Conservation (phyloP, 192 early-diverging fungal genomes). For the Funneliformis mosseae region DNA sequence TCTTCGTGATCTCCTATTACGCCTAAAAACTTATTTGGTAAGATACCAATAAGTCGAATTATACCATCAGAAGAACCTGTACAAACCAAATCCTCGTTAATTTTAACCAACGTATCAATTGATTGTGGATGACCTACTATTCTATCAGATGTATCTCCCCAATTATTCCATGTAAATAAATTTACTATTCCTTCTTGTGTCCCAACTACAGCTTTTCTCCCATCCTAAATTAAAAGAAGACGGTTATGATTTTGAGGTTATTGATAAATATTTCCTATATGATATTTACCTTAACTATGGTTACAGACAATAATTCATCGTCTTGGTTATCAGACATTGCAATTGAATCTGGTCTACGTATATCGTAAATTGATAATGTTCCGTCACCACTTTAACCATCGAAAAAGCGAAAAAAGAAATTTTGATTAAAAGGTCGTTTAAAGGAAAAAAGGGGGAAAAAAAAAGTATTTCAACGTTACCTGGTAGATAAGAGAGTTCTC, state of each 20-base stretch:
- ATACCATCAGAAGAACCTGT: conserved; percentile 96
- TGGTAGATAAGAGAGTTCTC: conserved; percentile 78
- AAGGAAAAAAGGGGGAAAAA: background rate
- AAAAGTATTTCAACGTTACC: conserved; percentile 39
- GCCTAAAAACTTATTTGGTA: conserved; percentile 92
- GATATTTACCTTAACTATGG: conserved; percentile 61
- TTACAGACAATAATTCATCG: conserved; percentile 89
- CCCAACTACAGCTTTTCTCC: conserved; percentile 86
- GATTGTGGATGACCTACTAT: conserved; percentile 93
- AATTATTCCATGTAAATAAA: conserved; percentile 88
- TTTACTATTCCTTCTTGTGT: conserved; percentile 87
- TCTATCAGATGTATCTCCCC: conserved; percentile 92
- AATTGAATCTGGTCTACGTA: conserved; percentile 82
- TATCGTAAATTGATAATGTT: conserved; percentile 86
- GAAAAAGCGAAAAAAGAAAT: background rate
- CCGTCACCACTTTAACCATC: conserved; percentile 77
- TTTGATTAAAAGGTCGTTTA: background rate
- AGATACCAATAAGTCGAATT: conserved; percentile 78
- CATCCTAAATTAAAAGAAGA: conserved; percentile 52
- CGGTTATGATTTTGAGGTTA: background rate
- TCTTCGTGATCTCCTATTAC: conserved; percentile 87
- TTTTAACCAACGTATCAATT: conserved; percentile 83
- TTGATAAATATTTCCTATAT: background rate
- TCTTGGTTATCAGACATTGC: conserved; percentile 93
- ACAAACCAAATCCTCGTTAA: conserved; percentile 81